A percentile compares a stretch with the other conserved stretches of the same genome.
phyloP scores from a whole-genome alignment of 257 asterid genomes.

The Perilla frutescens region DNA sequence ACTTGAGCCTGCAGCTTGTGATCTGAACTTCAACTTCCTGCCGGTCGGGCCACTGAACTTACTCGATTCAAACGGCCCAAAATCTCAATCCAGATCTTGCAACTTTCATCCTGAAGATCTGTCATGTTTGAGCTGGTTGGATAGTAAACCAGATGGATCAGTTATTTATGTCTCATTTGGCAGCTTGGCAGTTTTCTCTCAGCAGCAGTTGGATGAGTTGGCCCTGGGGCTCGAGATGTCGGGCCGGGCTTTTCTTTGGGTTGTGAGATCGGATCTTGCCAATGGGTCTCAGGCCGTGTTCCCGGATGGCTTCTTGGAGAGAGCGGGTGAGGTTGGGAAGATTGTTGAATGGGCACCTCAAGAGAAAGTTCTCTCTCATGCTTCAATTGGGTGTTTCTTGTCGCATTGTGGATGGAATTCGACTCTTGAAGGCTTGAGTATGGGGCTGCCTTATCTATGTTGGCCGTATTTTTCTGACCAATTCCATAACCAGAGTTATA shows the following conservation, averaged over 20 bases:
- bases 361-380: conserved; percentile 47
- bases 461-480: conserved; percentile 58
- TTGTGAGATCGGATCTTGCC: conserved; percentile 44
- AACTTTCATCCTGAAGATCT: conserved; percentile 45
- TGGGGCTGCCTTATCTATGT: conserved; percentile 49
- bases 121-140: conserved; percentile 50
- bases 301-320: conserved; percentile 47
- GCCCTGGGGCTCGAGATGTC: conserved; percentile 56
- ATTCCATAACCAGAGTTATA: conserved; percentile 40
- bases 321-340: conserved; percentile 40
- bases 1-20: conserved; percentile 47
- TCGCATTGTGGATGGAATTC: conserved; percentile 62
- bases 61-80: conserved; percentile 6
- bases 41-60: conserved; percentile 46
- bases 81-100: conserved; percentile 18
- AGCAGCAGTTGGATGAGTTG: conserved; percentile 46
- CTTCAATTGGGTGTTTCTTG: conserved; percentile 44
- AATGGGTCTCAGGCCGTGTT: conserved; percentile 35
- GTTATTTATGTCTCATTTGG: conserved; percentile 60
- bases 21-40: conserved; percentile 30
- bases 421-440: conserved; percentile 40
- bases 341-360: conserved; percentile 55
- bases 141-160: conserved; percentile 33
- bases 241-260: conserved; percentile 51
- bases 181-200: conserved; percentile 45